Base-by-base conservation (phyloP, 345 rosid species). In the Eucalyptus coolabah region DNA sequence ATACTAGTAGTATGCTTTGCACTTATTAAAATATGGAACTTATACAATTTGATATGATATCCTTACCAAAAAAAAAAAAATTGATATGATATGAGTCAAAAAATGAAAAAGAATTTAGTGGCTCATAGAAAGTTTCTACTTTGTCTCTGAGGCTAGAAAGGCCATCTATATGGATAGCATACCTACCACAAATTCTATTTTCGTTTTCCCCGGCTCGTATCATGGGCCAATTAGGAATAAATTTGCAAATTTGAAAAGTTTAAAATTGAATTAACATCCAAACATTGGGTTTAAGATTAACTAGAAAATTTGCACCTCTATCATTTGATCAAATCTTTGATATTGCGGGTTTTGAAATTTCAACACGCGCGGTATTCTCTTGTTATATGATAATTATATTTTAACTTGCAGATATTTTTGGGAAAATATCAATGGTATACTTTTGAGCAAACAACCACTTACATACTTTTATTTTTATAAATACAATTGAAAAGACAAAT, bases 161-260 rank as follows among this genome's bases (percentile, higher is more conserved):
- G 10, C 0, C 11, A 1, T 53, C 2, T 8, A 19, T 3, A 3
- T 53, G 59, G 24, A 7, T 19, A 53, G 1, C 11, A 53, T 53
- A 53, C 1, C 10, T 53, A 53, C 24, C 24, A 8, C 59, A 53
- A 53, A 53, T 53, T 53, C 59, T 53, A 53, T 53, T 53, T 53
- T 53, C 2, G 1, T 53, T 53, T 53, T 53, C 5, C 24, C 2
- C 3, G 2, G 59, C 24, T 1, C 11, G 0, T 53, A 53, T 53
- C 59, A 19, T 19, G 24, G 24, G 10, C 59, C 24, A 53, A 19
- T 53, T 53, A 53, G 24, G 24, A 34, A 5, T 34, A 37, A 34
- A 69, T 34, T 34, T 2, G 0, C 9, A n/a, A 15, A n/a, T 32
- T 18, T 17, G 3, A n/a, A 34, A 69, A 67, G 12, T 67, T 69